These are phyloP conservation scores for Malus fusca DNA, from an alignment of 306 rosid genomes.

Conservation along the genomic window DNA sequence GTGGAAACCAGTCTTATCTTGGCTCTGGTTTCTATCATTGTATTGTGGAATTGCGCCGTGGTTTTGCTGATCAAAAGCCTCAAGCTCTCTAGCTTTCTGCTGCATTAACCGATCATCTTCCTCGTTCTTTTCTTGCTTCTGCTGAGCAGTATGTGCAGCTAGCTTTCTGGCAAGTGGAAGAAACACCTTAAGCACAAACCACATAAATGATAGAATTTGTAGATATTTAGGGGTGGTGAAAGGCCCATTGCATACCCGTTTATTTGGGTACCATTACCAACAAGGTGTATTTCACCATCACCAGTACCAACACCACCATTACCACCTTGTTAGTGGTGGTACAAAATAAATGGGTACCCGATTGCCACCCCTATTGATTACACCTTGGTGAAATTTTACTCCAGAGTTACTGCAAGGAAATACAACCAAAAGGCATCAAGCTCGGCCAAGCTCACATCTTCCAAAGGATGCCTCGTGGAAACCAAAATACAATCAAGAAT, in stretches of 20 bases:
- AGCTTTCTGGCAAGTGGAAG: slow-evolving; percentile 45
- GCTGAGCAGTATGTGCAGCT: slow-evolving; percentile 76
- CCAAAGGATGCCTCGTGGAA: background rate
- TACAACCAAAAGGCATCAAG: slow-evolving; percentile 1
- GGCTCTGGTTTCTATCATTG: slow-evolving; percentile 62
- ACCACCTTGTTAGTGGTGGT: too few relatives aligned
- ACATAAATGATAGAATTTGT: background rate
- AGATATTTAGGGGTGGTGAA: too few relatives aligned
- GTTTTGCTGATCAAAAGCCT: slow-evolving; percentile 96
- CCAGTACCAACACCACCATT: too few relatives aligned
- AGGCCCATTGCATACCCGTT: too few relatives aligned
- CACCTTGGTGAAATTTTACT: background rate
- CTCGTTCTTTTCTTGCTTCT: slow-evolving; percentile 79
- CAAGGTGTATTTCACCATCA: too few relatives aligned
- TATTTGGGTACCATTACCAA: too few relatives aligned
- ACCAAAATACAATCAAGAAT: background rate
- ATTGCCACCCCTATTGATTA: background rate
- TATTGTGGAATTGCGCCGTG: slow-evolving; percentile 91
- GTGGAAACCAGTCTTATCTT: slow-evolving; percentile 76
- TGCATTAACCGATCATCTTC: slow-evolving; percentile 64
- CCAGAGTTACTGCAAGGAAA: background rate
- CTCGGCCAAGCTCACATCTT: background rate
- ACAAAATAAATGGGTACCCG: too few relatives aligned
- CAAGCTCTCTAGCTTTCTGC: slow-evolving; percentile 88
- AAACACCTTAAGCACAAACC: slow-evolving; percentile 10